Evolutionary conservation across 1,284 basidiomycete species (phyloP).

Genomic region (Ustilago sp.): DNA sequence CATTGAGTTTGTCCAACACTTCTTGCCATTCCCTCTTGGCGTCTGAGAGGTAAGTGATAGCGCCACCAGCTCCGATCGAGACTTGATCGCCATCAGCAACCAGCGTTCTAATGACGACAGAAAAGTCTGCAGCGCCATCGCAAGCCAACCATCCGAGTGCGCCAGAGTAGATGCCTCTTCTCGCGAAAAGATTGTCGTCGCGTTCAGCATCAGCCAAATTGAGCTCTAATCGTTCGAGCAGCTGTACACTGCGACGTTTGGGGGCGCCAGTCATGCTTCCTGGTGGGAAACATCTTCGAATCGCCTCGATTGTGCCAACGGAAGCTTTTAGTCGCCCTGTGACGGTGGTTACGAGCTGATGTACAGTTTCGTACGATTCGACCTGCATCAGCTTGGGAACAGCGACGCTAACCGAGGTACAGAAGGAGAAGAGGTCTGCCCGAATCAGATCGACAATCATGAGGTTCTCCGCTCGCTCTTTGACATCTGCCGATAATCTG

Average conservation of each 20-base stretch:
- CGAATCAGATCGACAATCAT: conserved; percentile 99
- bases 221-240: conserved; percentile 83
- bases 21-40: conserved; percentile 92
- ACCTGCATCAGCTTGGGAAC: conserved; percentile 88
- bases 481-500: conserved; percentile 79
- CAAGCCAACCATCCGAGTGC: conserved; percentile 88
- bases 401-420: conserved; percentile 77
- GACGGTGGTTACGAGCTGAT: conserved; percentile 95
- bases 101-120: conserved; percentile 94
- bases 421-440: conserved; percentile 85
- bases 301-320: conserved; percentile 77
- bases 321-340: conserved; percentile 71
- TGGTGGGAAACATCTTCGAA: conserved; percentile 76
- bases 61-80: conserved; percentile 87
- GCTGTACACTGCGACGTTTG: conserved; percentile 90
- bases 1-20: conserved; percentile 79
- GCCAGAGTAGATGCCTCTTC: conserved; percentile 85
- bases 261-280: conserved; percentile 99
- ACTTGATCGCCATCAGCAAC: conserved; percentile 77
- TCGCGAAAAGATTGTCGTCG: conserved; percentile 27
- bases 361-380: conserved; percentile 94
- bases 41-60: conserved; percentile 92
- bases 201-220: conserved; percentile 32
- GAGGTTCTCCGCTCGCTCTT: conserved; percentile 95
- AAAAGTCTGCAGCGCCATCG: conserved; percentile 89